Percentiles rank a stretch among this genome's conserved stretches.
These are phyloP conservation scores for Skeletonema tropicum DNA, from an alignment of 108 stramenopile genomes.

Conservation along the genomic window DNA sequence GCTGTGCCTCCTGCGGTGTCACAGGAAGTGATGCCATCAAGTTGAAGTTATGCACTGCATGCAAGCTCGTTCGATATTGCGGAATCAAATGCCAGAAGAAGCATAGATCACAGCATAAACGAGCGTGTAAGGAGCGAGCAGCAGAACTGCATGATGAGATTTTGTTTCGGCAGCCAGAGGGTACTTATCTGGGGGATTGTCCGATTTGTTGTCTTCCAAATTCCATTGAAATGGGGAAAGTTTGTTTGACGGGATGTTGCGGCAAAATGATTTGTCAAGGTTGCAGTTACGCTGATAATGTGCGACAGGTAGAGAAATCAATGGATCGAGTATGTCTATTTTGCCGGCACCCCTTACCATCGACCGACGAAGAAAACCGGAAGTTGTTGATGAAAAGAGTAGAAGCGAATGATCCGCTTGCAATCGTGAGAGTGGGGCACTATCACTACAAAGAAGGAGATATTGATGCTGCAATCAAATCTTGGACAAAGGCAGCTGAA, in stretches of 20 bases:
- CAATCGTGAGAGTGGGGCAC: background rate
- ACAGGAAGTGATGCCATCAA: background rate
- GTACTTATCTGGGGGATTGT: slow-evolving; percentile 8
- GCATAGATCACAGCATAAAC: background rate
- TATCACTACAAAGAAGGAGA: background rate
- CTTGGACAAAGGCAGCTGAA: slow-evolving; percentile 5
- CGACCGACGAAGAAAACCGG: background rate
- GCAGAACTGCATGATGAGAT: background rate
- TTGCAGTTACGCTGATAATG: background rate
- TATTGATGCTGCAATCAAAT: background rate
- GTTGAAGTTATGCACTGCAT: background rate
- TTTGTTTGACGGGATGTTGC: background rate
- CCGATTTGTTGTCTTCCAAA: background rate
- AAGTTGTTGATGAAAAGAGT: background rate
- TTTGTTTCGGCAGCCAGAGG: background rate
- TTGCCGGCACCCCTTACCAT: background rate
- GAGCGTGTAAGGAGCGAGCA: background rate
- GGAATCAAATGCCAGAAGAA: background rate
- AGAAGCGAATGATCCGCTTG: background rate
- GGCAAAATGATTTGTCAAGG: background rate
- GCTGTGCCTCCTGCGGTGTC: background rate
- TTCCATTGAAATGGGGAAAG: background rate
- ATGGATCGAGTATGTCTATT: background rate
- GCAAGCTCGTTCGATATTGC: slow-evolving; percentile 1
- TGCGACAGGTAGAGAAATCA: background rate